phyloP scores from a whole-genome alignment of 2,329 filamentous ascomycete species.

The Stemphylium beticola region DNA sequence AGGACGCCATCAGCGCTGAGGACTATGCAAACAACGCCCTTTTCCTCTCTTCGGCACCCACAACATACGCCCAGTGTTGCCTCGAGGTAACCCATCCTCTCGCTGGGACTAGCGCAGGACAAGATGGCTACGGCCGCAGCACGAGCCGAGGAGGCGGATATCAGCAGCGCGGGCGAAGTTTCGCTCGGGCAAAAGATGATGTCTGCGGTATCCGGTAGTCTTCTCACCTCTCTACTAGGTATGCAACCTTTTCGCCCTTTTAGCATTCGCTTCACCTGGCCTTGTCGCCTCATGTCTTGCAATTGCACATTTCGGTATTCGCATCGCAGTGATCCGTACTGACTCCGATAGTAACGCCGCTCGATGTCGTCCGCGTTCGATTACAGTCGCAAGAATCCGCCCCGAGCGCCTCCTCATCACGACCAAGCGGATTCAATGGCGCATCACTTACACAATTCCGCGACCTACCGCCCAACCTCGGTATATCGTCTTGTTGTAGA shows the following conservation, averaged over 20 bases:
- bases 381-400: conserved; percentile 80
- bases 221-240: conserved; percentile 80
- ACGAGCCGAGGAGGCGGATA: conserved; percentile 51
- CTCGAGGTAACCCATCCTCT: conserved; percentile 38
- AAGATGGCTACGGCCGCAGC: conserved; percentile 40
- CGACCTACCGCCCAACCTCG: conserved; percentile 80
- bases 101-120: conserved; percentile 12
- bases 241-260: neutral
- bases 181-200: conserved; percentile 91
- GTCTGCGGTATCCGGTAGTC: conserved; percentile 87
- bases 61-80: conserved; percentile 31
- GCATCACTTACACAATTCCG: conserved; percentile 57
- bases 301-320: neutral
- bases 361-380: conserved; percentile 95
- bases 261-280: neutral
- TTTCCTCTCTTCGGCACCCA: conserved; percentile 29
- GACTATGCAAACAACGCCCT: conserved; percentile 40
- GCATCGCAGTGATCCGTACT: conserved; percentile 5
- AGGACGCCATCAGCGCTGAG: conserved; percentile 10
- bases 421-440: conserved; percentile 45
- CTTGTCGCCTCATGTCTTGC: no score
- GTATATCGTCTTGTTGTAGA: conserved; percentile 91
- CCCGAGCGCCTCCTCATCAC: conserved; percentile 59
- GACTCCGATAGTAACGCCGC: conserved; percentile 71
- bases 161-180: conserved; percentile 64